Evolutionary conservation across 139 green algal genomes (phyloP).

Genomic region (Diplosphaera chodatii): DNA sequence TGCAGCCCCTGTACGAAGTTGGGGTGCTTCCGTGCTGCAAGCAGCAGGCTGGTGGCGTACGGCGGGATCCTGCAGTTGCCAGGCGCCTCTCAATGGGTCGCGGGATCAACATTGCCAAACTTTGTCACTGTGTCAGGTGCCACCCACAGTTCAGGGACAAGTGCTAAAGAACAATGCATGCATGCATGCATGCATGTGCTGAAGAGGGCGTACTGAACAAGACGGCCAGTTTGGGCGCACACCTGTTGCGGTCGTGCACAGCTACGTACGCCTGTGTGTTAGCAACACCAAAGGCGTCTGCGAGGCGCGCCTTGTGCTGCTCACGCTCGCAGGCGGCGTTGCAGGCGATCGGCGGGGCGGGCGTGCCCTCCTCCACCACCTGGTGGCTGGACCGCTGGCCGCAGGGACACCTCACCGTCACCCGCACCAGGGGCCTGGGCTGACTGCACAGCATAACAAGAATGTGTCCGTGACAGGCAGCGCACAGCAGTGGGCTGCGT

Average conservation of each 20-base stretch:
- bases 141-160: no score
- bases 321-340: slow-evolving; percentile 41
- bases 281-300: slow-evolving; percentile 58
- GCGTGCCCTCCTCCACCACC: slow-evolving; percentile 36
- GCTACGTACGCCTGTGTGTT: slow-evolving; percentile 31
- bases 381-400: slow-evolving; percentile 44
- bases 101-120: no score
- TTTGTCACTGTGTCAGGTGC: no score
- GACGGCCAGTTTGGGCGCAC: no score
- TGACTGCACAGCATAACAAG: neutral
- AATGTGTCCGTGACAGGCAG: no score
- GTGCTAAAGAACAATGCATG: no score
- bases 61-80: slow-evolving; percentile 18
- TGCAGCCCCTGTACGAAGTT: slow-evolving; percentile 43
- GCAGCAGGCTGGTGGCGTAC: slow-evolving; percentile 36
- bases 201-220: no score
- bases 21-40: slow-evolving; percentile 35
- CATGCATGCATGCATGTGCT: no score
- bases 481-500: no score
- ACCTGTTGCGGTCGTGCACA: slow-evolving; percentile 44
- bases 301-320: slow-evolving; percentile 34
- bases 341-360: slow-evolving; percentile 36
- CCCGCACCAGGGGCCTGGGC: slow-evolving; percentile 20
- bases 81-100: no score
- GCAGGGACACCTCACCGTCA: slow-evolving; percentile 44